phyloP scores from a whole-genome alignment of 371 early-diverging fungal species.

The Actinomortierella wolfii region DNA sequence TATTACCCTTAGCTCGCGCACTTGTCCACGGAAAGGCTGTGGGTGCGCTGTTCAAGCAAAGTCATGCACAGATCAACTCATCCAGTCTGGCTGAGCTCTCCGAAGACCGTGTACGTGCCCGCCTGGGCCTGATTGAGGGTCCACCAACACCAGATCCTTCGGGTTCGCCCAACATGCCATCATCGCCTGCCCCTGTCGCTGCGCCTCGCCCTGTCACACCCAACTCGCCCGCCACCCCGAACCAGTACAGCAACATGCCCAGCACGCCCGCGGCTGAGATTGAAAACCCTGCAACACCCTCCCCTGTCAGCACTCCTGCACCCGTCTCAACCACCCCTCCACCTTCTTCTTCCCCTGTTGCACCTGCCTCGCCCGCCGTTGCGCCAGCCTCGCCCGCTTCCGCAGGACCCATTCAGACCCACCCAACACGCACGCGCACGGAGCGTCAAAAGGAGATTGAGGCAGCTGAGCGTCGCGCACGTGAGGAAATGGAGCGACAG shows the following conservation, averaged over 20 bases:
- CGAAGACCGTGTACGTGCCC: constrained; percentile 45
- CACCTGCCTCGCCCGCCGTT: neutral
- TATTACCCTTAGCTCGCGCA: constrained; percentile 57
- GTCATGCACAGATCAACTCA: constrained; percentile 57
- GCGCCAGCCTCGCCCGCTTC: neutral
- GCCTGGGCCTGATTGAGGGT: constrained; percentile 37
- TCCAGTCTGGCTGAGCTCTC: constrained; percentile 51
- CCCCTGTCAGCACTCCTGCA: constrained; percentile 4
- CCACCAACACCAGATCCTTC: constrained; percentile 41
- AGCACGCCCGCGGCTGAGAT: constrained; percentile 47
- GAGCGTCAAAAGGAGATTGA: constrained; percentile 42
- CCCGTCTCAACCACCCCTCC: constrained; percentile 5
- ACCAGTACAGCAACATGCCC: constrained; percentile 17
- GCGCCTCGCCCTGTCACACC: constrained; percentile 42
- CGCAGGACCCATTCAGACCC: constrained; percentile 15
- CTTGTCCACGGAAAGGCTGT: constrained; percentile 75
- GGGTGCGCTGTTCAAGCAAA: constrained; percentile 57
- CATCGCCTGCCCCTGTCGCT: constrained; percentile 22
- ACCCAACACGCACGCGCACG: constrained; percentile 17
- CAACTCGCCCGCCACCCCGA: constrained; percentile 36
- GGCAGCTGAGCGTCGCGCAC: constrained; percentile 31
- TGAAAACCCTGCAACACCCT: constrained; percentile 26
- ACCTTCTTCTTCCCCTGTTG: neutral
- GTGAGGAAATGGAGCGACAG: constrained; percentile 43
- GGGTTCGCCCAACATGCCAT: constrained; percentile 36